These are phyloP conservation scores for Nigrospora oryzae DNA, from an alignment of 2,329 filamentous ascomycete species.

Conservation along the genomic window DNA sequence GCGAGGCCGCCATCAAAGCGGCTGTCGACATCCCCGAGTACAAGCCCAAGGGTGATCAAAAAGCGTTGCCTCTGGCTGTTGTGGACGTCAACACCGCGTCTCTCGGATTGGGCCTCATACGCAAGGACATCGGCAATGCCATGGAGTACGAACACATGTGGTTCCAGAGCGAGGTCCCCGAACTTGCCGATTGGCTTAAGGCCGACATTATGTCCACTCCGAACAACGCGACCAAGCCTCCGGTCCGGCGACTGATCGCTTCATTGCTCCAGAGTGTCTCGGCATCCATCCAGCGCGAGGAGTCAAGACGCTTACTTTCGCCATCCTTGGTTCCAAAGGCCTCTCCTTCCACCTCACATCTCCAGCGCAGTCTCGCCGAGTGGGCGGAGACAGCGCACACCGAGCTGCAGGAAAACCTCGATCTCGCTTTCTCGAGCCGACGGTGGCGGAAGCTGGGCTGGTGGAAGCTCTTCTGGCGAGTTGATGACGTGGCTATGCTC, in stretches of 20 bases:
- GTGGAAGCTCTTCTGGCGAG: constrained; percentile 95
- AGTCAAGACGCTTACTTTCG: constrained; percentile 24
- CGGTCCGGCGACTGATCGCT: constrained; percentile 56
- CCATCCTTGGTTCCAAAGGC: too few species aligned
- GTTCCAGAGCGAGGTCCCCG: constrained; percentile 62
- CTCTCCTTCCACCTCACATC: constrained; percentile 26
- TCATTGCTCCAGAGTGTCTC: constrained; percentile 54
- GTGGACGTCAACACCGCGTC: constrained; percentile 58
- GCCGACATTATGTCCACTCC: constrained; percentile 28
- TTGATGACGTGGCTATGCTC: constrained; percentile 83
- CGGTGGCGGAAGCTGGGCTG: constrained; percentile 76
- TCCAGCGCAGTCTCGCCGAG: constrained; percentile 52
- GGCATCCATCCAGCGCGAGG: constrained; percentile 40
- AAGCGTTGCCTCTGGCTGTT: constrained; percentile 36
- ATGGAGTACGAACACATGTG: constrained; percentile 66
- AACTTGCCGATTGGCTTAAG: constrained; percentile 58
- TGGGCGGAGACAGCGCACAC: constrained; percentile 79
- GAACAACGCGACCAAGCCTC: constrained; percentile 46
- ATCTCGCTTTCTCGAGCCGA: constrained; percentile 65
- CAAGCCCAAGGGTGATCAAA: constrained; percentile 19
- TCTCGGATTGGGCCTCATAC: constrained; percentile 57
- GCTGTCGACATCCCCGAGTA: constrained; percentile 50
- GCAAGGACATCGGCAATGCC: constrained; percentile 61
- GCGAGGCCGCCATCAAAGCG: constrained; percentile 34
- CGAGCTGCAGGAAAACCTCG: constrained; percentile 74